Base-by-base conservation (phyloP, 2,329 filamentous ascomycete genomes). In the Zalaria sp. region DNA sequence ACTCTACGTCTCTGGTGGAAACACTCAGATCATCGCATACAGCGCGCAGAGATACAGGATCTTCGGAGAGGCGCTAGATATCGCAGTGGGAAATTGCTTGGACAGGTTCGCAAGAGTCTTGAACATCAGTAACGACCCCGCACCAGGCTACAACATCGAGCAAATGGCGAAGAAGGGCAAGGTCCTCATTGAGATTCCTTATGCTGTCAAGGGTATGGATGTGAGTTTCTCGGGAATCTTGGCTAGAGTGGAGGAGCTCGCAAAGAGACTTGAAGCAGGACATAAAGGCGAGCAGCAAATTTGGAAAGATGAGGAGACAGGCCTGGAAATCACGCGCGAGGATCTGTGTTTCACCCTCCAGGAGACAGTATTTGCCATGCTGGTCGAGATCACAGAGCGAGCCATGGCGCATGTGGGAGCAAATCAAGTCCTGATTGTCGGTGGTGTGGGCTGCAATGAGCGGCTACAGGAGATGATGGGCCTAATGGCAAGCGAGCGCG, bases 391-490 rank as follows among this genome's bases (percentile, higher is more conserved):
- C 53, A 98, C 91, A 0, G 91, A 98, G 66, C 79, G 91, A 35
- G 91, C 91, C 27, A 98, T 98, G 91, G 91, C 91, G 7, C 91
- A 98, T 59, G 91, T 96, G 7, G 89, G 88, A 9, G 86, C 81
- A 42, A 76, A 69, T 39, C 86, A 96, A 66, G 91, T 98, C 5
- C 69, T 98, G 37, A 87, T 98, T 42, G 91, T 98, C 3, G 91
- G 91, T 34, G 91, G 91, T 25, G 91, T 98, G 1, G 91, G 91
- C 3, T 94, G 85, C 60, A 98, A 98, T 59, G 81, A 93, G 66
- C 75, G 91, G 3, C 60, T 98, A 51, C 91, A 98, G 67, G 78
- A 93, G 54, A 98, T 98, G 91, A 98, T 98, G 91, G 88, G 85
- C 10, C 70, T 82, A 37, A 98, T 98, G 91, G 89, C 88, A 10